Evolutionary conservation across 768 basidiomycete species (phyloP), one percentile per base, ranked within the genome.

Genomic region (Naganishia randhawae): DNA sequence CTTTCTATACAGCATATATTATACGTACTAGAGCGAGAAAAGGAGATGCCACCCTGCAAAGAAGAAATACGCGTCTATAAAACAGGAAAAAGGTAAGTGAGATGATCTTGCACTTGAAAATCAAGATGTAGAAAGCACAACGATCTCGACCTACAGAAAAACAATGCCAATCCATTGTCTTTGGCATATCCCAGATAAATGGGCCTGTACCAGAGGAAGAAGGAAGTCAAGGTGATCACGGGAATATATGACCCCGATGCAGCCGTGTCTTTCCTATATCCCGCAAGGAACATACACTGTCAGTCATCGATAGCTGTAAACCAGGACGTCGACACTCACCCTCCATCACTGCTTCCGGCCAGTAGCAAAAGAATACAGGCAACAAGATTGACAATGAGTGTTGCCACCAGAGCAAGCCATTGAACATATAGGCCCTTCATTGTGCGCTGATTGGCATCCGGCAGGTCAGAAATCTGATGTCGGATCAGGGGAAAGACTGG

Each of bases 141-240:
- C n/a, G 14, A 22, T 16, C 11, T 41, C 9, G 22, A 67, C 78
- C 68, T 45, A 77, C 78, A 79, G 69, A 79, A 77, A 72, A 79
- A 79, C 53, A 79, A 70, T 19, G 78, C 78, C 75, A 79, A 73
- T 16, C 78, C 78, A 39, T 77, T 74, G 75, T 88, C 94, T 85
- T 96, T 95, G 88, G 92, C 91, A 83, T 92, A 95, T 64, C 91
- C 94, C 74, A 96, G 94, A 83, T 98, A 98, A 77, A 94, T 90
- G 17, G 95, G 94, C 75, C 92, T 86, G 80, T 95, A 99, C 95
- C 95, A 97, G 70, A 93, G 84, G 69, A 97, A 83, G 83, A 99
- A 98, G 16, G 91, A 92, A 39, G 87, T 78, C 41, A 85, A 80
- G 13, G 87, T 80, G 74, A 97, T 96, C 61, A 94, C 81, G 64